A percentile compares a stretch with the other conserved stretches of the same genome.
phyloP scores from a whole-genome alignment of 352 stramenopile species.

The Achlya hypogyna region DNA sequence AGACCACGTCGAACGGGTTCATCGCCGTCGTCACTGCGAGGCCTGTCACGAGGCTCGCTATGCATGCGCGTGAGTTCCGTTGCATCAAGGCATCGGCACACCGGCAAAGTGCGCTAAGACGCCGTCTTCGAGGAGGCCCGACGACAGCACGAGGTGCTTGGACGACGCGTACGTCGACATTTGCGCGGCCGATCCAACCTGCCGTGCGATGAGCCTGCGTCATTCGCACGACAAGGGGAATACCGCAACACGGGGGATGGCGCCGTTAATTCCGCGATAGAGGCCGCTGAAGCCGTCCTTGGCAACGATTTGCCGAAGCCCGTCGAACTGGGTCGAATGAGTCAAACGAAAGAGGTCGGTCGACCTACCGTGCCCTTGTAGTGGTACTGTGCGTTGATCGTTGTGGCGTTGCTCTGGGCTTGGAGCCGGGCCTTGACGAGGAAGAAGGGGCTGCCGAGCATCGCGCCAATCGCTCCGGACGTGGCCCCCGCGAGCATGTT shows the following conservation, averaged over 20 bases:
- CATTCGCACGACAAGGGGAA: slow-evolving; percentile 11
- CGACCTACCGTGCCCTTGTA: slow-evolving; percentile 68
- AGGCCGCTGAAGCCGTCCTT: slow-evolving; percentile 59
- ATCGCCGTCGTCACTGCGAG: slow-evolving; percentile 75
- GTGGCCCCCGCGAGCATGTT: slow-evolving; percentile 68
- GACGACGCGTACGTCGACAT: slow-evolving; percentile 76
- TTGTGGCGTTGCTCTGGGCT: slow-evolving; percentile 55
- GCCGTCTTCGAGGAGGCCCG: slow-evolving; percentile 55
- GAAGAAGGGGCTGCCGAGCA: slow-evolving; percentile 76
- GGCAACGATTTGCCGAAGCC: slow-evolving; percentile 64
- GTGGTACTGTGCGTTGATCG: slow-evolving; percentile 75
- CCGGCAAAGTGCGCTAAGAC: slow-evolving; percentile 67
- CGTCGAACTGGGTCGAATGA: slow-evolving; percentile 42
- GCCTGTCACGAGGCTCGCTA: slow-evolving; percentile 73
- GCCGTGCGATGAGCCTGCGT: background rate
- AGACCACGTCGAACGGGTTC: slow-evolving; percentile 85
- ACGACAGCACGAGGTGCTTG: slow-evolving; percentile 71
- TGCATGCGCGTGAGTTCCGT: background rate
- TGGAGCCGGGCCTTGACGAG: slow-evolving; percentile 80
- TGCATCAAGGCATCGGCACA: slow-evolving; percentile 23
- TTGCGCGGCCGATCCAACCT: slow-evolving; percentile 79
- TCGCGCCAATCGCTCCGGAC: slow-evolving; percentile 60
- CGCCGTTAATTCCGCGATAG: slow-evolving; percentile 62
- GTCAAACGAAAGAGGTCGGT: background rate
- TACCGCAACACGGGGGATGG: slow-evolving; percentile 70